phyloP scores from a whole-genome alignment of 257 asterid genomes.

The Avicennia marina region DNA sequence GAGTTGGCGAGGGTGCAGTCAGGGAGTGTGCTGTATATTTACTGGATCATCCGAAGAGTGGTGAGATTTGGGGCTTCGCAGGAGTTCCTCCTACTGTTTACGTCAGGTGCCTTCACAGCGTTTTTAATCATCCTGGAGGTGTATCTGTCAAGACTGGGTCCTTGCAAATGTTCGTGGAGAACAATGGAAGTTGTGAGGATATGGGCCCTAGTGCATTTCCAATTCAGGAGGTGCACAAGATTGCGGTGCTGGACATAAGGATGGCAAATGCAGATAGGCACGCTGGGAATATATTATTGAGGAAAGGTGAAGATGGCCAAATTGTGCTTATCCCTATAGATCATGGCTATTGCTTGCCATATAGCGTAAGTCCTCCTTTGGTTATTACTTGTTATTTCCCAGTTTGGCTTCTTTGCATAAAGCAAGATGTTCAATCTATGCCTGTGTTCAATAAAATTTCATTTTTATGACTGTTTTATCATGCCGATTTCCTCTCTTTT shows the following conservation, averaged over 20 bases:
- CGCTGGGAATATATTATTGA: constrained; percentile 76
- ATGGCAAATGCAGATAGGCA: constrained; percentile 93
- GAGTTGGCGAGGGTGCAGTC: constrained; percentile 87
- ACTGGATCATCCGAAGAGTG: constrained; percentile 81
- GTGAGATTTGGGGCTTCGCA: constrained; percentile 61
- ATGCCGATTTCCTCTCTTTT: no score
- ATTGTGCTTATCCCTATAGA: constrained; percentile 77
- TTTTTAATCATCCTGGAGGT: constrained; percentile 68
- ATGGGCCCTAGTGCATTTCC: constrained; percentile 84
- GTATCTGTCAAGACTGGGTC: constrained; percentile 63
- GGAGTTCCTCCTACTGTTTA: constrained; percentile 76
- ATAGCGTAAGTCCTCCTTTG: constrained; percentile 52
- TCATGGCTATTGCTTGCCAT: constrained; percentile 97
- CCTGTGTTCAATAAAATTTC: no score
- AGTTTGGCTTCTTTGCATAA: constrained; percentile 1
- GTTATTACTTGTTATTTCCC: not conserved
- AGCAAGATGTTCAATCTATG: not conserved
- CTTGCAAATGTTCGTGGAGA: constrained; percentile 72
- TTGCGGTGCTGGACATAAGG: constrained; percentile 81
- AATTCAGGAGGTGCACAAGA: constrained; percentile 78
- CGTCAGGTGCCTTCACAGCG: constrained; percentile 66
- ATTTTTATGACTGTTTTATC: no score
- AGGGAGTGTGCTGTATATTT: constrained; percentile 87
- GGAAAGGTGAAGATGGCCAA: constrained; percentile 62
- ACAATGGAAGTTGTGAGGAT: constrained; percentile 86